Conservation (phyloP, 208 protist genomes). For the Trypanosoma congolense region DNA sequence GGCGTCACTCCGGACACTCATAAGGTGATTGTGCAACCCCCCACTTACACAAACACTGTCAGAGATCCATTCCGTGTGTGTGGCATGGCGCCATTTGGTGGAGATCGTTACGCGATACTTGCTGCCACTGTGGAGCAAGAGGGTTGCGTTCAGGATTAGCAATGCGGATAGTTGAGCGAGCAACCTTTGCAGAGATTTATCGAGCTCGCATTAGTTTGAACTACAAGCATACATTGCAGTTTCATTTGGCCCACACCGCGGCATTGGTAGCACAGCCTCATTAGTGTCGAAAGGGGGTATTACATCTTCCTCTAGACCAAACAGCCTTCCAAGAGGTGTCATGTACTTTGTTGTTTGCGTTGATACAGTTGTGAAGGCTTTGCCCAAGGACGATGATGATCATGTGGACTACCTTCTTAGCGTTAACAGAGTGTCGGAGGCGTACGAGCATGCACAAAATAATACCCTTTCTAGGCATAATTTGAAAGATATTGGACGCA, state of each 20-base stretch:
- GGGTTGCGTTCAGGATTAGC: conserved; percentile 47
- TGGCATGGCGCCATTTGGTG: conserved; percentile 54
- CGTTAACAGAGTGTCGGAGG: conserved; percentile 26
- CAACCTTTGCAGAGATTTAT: conserved; percentile 40
- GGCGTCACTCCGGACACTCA: conserved; percentile 17
- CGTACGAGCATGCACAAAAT: conserved; percentile 40
- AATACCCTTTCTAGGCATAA: conserved; percentile 24
- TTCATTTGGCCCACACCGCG: conserved; percentile 31
- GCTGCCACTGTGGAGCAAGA: conserved; percentile 37
- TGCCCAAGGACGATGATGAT: conserved; percentile 49
- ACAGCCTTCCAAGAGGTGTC: conserved; percentile 5
- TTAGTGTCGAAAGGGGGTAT: too few relatives aligned
- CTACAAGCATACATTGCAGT: conserved; percentile 62
- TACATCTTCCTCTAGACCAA: too few relatives aligned
- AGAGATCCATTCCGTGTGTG: conserved; percentile 51
- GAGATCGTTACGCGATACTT: conserved; percentile 42
- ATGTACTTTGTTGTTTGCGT: conserved; percentile 54
- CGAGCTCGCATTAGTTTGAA: conserved; percentile 42
- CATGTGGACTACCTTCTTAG: conserved; percentile 58
- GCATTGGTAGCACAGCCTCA: too few relatives aligned
- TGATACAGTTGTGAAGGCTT: conserved; percentile 46
- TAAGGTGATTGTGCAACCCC: conserved; percentile 14
- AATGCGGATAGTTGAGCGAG: conserved; percentile 64
- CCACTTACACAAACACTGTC: conserved; percentile 15
- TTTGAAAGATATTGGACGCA: conserved; percentile 14